Evolutionary conservation across 2,329 filamentous ascomycete genomes (phyloP), one percentile per base, ranked within the genome.

Genomic region (Cordyceps javanica): DNA sequence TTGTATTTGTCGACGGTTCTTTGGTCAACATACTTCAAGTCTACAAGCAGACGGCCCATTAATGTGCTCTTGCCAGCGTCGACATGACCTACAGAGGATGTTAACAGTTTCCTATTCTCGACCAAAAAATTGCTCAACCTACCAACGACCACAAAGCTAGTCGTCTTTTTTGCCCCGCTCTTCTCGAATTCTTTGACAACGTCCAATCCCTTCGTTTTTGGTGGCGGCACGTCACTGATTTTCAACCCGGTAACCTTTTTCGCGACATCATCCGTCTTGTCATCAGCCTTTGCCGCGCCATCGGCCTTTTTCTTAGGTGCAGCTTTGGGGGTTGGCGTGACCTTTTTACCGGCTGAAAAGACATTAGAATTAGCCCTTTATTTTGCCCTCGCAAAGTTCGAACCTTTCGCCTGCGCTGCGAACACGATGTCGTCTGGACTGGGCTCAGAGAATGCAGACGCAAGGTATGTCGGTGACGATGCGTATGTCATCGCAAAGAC

Each of bases 51-150:
- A n/a, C 94, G 86, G 0, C 93, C 94, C 93, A 99, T 97, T 38
- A 99, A 80, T 6, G 94, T 99, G 70, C 91, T 97, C 73, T 99
- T 99, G 54, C 94, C 94, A 54, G 95, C 93, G 71, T 99, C 94
- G 57, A 99, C 94, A 70, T 99, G 94, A 14, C 94, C 91, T 91
- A 69, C 57, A 3, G 61, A 62, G 58, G 69, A 55, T n/a, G 9
- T 60, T 42, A 61, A 39, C 23, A 19, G 9, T 9, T 44, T 16
- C 13, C 10, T 5, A 25, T 5, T 13, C 14, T 30, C 30, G 21
- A n/a, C 10, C 0, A 62, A 67, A 61, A 62, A 67, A 61, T 50
- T 51, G 52, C n/a, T 44, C 65, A 4, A 66, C 85, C 65, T 76
- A 92, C 90, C 91, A 64, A 96, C 91, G 34, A 97, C 92, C 8